These are phyloP conservation scores for Penicillium hordei DNA, from an alignment of 2,329 filamentous ascomycete genomes.

Conservation along the genomic window DNA sequence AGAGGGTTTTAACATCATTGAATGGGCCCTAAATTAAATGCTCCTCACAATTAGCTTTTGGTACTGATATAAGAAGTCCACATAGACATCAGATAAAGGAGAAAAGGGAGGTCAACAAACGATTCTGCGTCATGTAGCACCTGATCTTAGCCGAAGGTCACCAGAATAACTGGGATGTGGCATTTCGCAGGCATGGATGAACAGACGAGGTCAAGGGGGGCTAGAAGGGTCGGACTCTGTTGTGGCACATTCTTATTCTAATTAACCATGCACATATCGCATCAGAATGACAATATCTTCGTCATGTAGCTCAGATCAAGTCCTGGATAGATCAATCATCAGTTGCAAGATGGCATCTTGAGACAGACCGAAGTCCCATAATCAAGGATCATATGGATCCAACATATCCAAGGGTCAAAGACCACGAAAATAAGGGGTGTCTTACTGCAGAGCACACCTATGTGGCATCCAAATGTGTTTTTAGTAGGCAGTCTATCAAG, in stretches of 20 bases:
- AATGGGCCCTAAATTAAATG: background rate
- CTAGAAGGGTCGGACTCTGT: background rate
- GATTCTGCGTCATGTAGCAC: background rate
- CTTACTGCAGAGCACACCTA: background rate
- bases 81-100: background rate
- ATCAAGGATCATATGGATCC: background rate
- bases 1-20: background rate
- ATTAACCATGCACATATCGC: background rate
- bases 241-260: background rate
- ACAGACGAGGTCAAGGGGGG: background rate
- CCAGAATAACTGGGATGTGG: background rate
- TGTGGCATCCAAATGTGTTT: background rate
- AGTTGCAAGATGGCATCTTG: background rate
- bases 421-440: background rate
- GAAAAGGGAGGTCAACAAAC: background rate
- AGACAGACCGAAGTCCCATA: background rate
- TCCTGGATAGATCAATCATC: background rate
- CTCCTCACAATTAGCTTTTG: background rate
- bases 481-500: background rate
- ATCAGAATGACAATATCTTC: background rate
- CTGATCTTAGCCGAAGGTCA: background rate
- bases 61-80: background rate
- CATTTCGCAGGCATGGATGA: background rate
- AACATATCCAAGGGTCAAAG: background rate
- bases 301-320: background rate